phyloP scores from a whole-genome alignment of 306 rosid genomes.

The Cicer yamashitae region DNA sequence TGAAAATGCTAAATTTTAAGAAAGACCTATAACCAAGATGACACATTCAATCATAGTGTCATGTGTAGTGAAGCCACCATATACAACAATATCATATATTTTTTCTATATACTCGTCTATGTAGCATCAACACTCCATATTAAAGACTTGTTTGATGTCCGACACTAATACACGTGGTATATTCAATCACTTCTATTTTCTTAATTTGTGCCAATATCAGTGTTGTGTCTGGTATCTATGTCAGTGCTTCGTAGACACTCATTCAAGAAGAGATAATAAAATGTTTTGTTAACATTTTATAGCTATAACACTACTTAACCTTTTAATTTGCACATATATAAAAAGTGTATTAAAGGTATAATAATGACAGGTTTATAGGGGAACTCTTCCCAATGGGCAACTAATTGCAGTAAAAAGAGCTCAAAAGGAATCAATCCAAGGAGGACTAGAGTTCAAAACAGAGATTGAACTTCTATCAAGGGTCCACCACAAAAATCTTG shows the following conservation, averaged over 20 bases:
- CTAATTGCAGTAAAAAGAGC: slow-evolving; percentile 73
- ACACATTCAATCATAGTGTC: slow-evolving; percentile 19
- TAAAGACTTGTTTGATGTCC: too few relatives aligned
- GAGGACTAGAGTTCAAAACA: slow-evolving; percentile 67
- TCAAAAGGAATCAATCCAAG: slow-evolving; percentile 65
- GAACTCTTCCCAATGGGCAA: slow-evolving; percentile 64
- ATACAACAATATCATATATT: too few relatives aligned
- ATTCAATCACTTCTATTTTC: too few relatives aligned
- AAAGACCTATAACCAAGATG: background rate
- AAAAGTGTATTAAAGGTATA: slow-evolving; percentile 6
- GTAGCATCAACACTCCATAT: too few relatives aligned
- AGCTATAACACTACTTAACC: slow-evolving; percentile 4
- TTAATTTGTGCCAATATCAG: too few relatives aligned
- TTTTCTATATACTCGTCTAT: too few relatives aligned
- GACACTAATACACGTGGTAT: too few relatives aligned
- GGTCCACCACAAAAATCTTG: slow-evolving; percentile 85
- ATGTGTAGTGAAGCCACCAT: background rate
- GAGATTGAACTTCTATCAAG: slow-evolving; percentile 91
- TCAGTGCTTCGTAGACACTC: background rate
- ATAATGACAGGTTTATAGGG: slow-evolving; percentile 65
- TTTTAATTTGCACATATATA: slow-evolving; percentile 13
- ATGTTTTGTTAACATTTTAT: background rate
- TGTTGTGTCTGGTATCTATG: too few relatives aligned
- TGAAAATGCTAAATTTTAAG: background rate
- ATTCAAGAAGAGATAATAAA: slow-evolving; percentile 1